These are phyloP conservation scores for Fonsecaea monophora DNA, from an alignment of 2,329 filamentous ascomycete species.

Conservation along the genomic window DNA sequence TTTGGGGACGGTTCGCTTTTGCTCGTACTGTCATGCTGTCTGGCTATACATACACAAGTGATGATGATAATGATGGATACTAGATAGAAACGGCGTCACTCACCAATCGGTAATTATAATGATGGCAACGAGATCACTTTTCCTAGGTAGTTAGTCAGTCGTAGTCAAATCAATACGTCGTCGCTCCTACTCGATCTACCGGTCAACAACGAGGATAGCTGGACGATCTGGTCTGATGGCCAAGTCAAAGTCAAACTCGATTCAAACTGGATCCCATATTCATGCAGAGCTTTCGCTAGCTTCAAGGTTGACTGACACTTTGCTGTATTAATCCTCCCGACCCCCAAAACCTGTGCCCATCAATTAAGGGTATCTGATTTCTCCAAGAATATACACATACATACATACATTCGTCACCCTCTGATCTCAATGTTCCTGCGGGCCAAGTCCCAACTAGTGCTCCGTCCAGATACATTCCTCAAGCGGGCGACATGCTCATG, in stretches of 20 bases:
- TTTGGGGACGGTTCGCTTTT: too few relatives aligned
- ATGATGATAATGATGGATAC: too few relatives aligned
- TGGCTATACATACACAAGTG: too few relatives aligned
- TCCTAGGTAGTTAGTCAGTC: too few relatives aligned
- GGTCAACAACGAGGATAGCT: too few relatives aligned
- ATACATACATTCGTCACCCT: constrained; percentile 6
- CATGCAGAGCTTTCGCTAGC: background rate
- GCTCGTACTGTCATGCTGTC: too few relatives aligned
- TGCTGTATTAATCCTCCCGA: background rate
- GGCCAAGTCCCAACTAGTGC: background rate
- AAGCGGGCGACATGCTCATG: constrained; percentile 40
- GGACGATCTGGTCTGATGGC: background rate
- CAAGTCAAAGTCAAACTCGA: background rate
- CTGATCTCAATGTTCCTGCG: background rate
- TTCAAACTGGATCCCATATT: background rate
- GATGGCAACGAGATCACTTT: too few relatives aligned
- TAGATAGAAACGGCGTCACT: too few relatives aligned
- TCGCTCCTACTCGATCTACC: too few relatives aligned
- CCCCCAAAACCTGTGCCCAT: background rate
- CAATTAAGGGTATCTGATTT: constrained; percentile 4
- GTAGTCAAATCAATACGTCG: too few relatives aligned
- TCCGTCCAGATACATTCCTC: background rate
- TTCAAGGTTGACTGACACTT: background rate
- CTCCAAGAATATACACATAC: constrained; percentile 9
- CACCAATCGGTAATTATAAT: background rate